Evolutionary conservation across 495 filamentous ascomycete species (phyloP), one percentile per base, ranked within the genome.

Genomic region (Hypoxylon trugodes): DNA sequence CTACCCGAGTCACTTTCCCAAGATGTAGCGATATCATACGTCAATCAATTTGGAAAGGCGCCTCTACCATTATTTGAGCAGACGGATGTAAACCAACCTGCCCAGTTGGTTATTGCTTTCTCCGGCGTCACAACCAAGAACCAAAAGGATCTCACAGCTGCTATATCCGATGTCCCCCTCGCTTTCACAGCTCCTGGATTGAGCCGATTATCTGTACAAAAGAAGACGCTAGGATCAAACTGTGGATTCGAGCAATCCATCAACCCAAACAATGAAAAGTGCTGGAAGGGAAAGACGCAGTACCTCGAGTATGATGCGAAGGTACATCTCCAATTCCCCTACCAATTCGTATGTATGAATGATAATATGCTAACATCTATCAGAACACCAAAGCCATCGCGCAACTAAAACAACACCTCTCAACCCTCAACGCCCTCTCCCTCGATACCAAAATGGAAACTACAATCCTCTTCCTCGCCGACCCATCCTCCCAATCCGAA

Each of bases 81-180:
- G 0, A 6, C 35, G 0, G 64, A 65, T 26, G 55, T 65, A 10
- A 65, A 59, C 25, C 70, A 76, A 43, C 73, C 77, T 35, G 66
- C 71, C 42, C 81, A 85, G 68, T 73, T 85, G 9, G 70, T 84
- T 8, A 69, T 85, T 47, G 67, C 83, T 37, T 70, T 85, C 24
- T 80, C 83, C 59, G 82, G 82, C 40, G 46, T 77, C 15, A 72
- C 73, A 6, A n/a, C 66, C 2, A 53, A 74, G 36, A 69, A 77
- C 1, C 50, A 71, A 36, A 43, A 63, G 42, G 49, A 66, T 18
- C 26, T 79, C 16, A 73, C 65, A 66, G 59, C 71, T 18, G 65
- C 68, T 48, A 36, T 79, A 48, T 46, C 70, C 25, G 57, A 58
- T 33, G 67, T 74, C 16, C 58, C 73, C n/a, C 72, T 76, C 12